Conservation (phyloP, 495 filamentous ascomycete genomes). For the Hypoxylon trugodes region DNA sequence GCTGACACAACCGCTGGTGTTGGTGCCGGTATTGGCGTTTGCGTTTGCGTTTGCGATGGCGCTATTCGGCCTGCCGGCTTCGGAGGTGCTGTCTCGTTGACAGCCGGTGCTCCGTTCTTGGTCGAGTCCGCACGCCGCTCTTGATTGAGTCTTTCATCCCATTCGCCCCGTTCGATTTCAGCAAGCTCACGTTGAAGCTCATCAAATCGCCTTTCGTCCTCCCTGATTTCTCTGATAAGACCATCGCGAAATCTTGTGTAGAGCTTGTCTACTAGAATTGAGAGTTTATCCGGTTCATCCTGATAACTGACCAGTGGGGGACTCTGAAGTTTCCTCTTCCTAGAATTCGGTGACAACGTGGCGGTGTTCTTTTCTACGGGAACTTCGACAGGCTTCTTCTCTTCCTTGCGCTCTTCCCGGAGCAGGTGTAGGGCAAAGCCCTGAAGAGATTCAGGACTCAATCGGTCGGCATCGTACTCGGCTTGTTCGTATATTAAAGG, state of each 20-base stretch:
- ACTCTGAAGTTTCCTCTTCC: slow-evolving; percentile 76
- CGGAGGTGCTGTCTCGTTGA: slow-evolving; percentile 22
- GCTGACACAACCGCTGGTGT: slow-evolving; percentile 19
- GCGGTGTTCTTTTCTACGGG: slow-evolving; percentile 47
- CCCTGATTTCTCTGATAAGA: slow-evolving; percentile 71
- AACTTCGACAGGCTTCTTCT: slow-evolving; percentile 55
- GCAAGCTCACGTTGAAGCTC: slow-evolving; percentile 71
- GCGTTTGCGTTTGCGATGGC: slow-evolving; percentile 24
- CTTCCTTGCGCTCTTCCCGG: slow-evolving; percentile 62
- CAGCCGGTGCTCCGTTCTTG: slow-evolving; percentile 31
- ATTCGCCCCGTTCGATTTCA: slow-evolving; percentile 64
- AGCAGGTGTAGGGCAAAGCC: slow-evolving; percentile 78
- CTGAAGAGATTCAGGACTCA: slow-evolving; percentile 80
- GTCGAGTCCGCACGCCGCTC: slow-evolving; percentile 27
- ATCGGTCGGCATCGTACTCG: slow-evolving; percentile 73
- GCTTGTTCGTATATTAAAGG: slow-evolving; percentile 70
- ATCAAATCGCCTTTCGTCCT: slow-evolving; percentile 75
- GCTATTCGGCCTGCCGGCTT: slow-evolving; percentile 24
- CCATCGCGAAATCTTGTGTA: slow-evolving; percentile 77
- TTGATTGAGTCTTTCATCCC: slow-evolving; percentile 45
- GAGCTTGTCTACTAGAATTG: slow-evolving; percentile 72
- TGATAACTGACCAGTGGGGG: slow-evolving; percentile 69
- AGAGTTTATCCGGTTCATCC: slow-evolving; percentile 73
- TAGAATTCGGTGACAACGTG: slow-evolving; percentile 60
- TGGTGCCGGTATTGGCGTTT: slow-evolving; percentile 33